Evolutionary conservation across 345 rosid genomes (phyloP).

Genomic region (Eutrema yunnanense): DNA sequence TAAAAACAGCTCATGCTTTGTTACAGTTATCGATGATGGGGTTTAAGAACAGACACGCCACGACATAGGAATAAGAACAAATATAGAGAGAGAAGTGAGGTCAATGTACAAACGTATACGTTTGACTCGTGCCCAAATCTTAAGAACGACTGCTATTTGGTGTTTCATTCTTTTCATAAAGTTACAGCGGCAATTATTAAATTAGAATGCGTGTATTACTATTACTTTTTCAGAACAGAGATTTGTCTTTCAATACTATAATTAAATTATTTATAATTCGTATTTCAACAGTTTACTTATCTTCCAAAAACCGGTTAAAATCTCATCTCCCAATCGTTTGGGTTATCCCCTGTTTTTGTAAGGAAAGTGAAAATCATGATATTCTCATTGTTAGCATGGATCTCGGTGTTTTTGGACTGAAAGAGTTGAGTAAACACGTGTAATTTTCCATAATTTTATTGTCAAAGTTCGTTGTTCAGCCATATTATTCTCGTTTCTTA

Average conservation of each 20-base stretch:
- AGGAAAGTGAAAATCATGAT: too few relatives aligned
- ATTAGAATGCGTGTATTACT: background rate
- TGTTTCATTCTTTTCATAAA: slow-evolving; percentile 24
- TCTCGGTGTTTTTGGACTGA: too few relatives aligned
- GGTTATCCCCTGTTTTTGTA: too few relatives aligned
- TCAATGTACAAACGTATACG: slow-evolving; percentile 31
- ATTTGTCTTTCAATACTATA: background rate
- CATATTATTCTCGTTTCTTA: too few relatives aligned
- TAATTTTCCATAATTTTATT: too few relatives aligned
- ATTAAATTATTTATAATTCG: too few relatives aligned
- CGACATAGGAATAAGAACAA: slow-evolving; percentile 20
- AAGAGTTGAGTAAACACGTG: too few relatives aligned
- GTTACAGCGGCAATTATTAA: background rate
- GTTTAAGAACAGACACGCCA: slow-evolving; percentile 28
- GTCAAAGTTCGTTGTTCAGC: too few relatives aligned
- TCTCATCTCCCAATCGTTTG: too few relatives aligned
- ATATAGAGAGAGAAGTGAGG: background rate
- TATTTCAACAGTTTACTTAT: too few relatives aligned
- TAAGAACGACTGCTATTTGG: background rate
- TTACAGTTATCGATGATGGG: slow-evolving; percentile 23
- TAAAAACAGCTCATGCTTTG: slow-evolving; percentile 25
- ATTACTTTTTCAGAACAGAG: background rate
- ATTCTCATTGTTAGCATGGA: too few relatives aligned
- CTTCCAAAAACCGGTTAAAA: too few relatives aligned
- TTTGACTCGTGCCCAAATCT: slow-evolving; percentile 25